These are phyloP conservation scores for Gnomoniopsis sp. DNA, from an alignment of 2,329 filamentous ascomycete genomes.

Conservation along the genomic window DNA sequence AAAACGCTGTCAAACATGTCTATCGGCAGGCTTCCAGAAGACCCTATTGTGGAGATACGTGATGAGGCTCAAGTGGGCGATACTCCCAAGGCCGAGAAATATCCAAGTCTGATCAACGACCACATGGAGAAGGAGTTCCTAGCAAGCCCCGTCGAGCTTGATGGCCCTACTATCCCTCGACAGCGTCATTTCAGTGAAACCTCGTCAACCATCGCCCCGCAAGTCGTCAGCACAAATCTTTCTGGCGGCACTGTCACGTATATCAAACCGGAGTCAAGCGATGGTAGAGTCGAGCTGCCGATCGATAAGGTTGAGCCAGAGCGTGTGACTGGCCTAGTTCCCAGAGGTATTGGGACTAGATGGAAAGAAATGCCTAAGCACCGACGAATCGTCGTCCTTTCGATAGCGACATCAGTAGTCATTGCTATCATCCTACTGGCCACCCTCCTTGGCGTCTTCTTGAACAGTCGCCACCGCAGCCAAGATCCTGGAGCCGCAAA, in stretches of 20 bases:
- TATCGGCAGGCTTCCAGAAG: too few relatives aligned
- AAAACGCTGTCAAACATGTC: too few relatives aligned
- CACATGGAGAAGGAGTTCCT: too few relatives aligned
- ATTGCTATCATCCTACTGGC: neutral
- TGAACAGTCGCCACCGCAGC: neutral
- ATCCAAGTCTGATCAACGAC: too few relatives aligned
- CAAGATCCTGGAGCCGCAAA: neutral
- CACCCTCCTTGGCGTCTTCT: slow-evolving; percentile 1
- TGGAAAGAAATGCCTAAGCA: slow-evolving; percentile 1
- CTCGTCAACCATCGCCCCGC: neutral
- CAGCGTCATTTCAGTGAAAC: slow-evolving; percentile 9
- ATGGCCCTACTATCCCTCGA: neutral
- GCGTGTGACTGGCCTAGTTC: neutral
- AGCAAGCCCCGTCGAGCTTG: neutral
- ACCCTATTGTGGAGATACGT: too few relatives aligned
- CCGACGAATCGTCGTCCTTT: neutral
- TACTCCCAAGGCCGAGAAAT: too few relatives aligned
- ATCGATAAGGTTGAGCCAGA: neutral
- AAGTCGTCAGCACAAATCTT: neutral
- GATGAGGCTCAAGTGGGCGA: too few relatives aligned
- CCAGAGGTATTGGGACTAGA: neutral
- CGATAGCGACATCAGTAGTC: neutral
- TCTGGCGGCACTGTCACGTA: neutral
- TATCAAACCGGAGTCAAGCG: neutral
- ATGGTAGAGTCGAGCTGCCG: neutral